Percentiles rank a stretch among this genome's conserved stretches.
Conservation (phyloP, 257 asterid species). For the Leonotis leonurus region DNA sequence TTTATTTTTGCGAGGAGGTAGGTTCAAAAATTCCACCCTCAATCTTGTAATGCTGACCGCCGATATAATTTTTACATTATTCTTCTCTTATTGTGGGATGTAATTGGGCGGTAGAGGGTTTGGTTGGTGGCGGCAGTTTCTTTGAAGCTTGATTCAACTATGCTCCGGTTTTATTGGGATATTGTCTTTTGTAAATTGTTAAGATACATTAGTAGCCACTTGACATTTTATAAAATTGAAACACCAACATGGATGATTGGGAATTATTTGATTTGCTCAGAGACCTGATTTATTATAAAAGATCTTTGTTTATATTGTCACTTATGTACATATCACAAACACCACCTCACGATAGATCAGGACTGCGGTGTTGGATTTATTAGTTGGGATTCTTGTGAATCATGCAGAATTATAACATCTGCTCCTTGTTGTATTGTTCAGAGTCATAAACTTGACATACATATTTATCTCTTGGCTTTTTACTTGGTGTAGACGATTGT, state of each 20-base stretch:
- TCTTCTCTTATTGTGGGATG: not conserved
- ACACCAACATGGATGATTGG: not conserved
- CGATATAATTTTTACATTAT: not conserved
- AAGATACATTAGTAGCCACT: not conserved
- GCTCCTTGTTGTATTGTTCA: not conserved
- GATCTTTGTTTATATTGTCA: slow-evolving; percentile 9
- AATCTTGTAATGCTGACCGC: not conserved
- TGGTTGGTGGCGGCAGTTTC: slow-evolving; percentile 18
- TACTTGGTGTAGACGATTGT: slow-evolving; percentile 23
- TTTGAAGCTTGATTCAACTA: not conserved
- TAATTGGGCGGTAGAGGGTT: slow-evolving; percentile 11
- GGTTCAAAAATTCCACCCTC: not conserved
- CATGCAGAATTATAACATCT: not conserved
- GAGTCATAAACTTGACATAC: not conserved
- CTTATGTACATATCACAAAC: not conserved
- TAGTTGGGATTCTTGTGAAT: not conserved
- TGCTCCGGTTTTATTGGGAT: not conserved
- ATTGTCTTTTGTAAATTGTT: not conserved
- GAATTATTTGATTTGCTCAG: slow-evolving; percentile 4
- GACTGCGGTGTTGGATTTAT: not conserved
- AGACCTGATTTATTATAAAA: not conserved
- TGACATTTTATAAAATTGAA: not conserved
- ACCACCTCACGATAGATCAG: not conserved
- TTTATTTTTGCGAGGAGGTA: not conserved
- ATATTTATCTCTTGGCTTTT: not conserved